These are phyloP conservation scores for Coniella vitis DNA, from an alignment of 2,329 filamentous ascomycete genomes.

Conservation along the genomic window DNA sequence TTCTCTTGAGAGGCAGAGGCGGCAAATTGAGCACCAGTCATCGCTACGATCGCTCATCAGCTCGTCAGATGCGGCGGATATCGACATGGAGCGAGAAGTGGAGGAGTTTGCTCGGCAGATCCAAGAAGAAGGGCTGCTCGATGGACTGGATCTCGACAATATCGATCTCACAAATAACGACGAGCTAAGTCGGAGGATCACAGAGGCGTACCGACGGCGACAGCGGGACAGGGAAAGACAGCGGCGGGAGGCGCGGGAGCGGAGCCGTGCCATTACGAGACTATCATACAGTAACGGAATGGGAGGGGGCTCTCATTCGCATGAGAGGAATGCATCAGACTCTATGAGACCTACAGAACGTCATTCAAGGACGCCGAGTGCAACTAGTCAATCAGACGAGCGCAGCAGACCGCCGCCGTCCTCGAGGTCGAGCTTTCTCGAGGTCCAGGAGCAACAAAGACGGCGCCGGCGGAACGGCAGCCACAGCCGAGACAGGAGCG, in stretches of 20 bases:
- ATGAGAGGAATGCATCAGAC: conserved; percentile 22
- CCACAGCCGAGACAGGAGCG: conserved; percentile 39
- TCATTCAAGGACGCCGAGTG: conserved; percentile 38
- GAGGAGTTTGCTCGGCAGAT: conserved; percentile 83
- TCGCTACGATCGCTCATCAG: conserved; percentile 81
- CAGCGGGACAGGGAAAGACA: conserved; percentile 58
- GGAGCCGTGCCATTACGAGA: conserved; percentile 36
- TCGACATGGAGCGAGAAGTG: conserved; percentile 81
- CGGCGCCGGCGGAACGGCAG: conserved; percentile 47
- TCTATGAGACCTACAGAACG: conserved; percentile 32
- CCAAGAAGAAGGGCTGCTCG: conserved; percentile 75
- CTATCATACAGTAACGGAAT: conserved; percentile 25
- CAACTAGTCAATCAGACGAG: conserved; percentile 38
- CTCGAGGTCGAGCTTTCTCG: conserved; percentile 40
- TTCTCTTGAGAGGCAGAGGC: conserved; percentile 30
- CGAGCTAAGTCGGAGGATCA: conserved; percentile 83
- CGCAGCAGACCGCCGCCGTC: conserved; percentile 45
- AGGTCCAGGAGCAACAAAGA: conserved; percentile 35
- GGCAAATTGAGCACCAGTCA: conserved; percentile 80
- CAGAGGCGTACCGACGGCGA: conserved; percentile 75
- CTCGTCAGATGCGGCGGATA: conserved; percentile 66
- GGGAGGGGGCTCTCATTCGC: conserved; percentile 21
- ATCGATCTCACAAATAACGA: conserved; percentile 80
- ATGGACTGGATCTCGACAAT: conserved; percentile 83
- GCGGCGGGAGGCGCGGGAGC: conserved; percentile 40